These are phyloP conservation scores for Trichoderma semiorbis DNA, from an alignment of 2,329 filamentous ascomycete genomes.

Conservation along the genomic window DNA sequence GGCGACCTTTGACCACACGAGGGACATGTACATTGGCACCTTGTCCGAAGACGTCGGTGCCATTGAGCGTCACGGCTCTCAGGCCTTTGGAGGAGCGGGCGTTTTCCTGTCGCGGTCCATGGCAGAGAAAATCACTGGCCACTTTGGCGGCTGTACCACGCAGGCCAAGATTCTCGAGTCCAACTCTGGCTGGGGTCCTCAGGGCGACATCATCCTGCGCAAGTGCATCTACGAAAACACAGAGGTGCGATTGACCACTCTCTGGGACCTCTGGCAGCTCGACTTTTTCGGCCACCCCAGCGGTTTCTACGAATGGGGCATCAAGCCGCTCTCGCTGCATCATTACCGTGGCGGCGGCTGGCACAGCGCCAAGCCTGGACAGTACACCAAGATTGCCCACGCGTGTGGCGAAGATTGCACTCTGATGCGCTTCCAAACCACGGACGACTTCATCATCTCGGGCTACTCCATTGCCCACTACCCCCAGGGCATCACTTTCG, in stretches of 20 bases:
- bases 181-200: slow-evolving; percentile 56
- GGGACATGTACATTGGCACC: slow-evolving; percentile 57
- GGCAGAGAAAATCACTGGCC: slow-evolving; percentile 43
- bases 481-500: slow-evolving; percentile 48
- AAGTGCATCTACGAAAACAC: slow-evolving; percentile 64
- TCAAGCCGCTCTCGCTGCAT: slow-evolving; percentile 59
- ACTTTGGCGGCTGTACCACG: slow-evolving; percentile 45
- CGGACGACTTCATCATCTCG: slow-evolving; percentile 53
- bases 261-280: slow-evolving; percentile 58
- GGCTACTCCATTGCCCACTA: slow-evolving; percentile 60
- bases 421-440: slow-evolving; percentile 55
- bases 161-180: slow-evolving; percentile 51
- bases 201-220: slow-evolving; percentile 59
- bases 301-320: slow-evolving; percentile 61
- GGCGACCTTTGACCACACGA: slow-evolving; percentile 47
- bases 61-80: slow-evolving; percentile 57
- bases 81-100: slow-evolving; percentile 62
- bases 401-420: slow-evolving; percentile 60
- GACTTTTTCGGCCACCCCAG: slow-evolving; percentile 59
- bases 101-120: slow-evolving; percentile 57
- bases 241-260: slow-evolving; percentile 52
- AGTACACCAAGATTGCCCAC: slow-evolving; percentile 55
- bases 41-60: slow-evolving; percentile 60
- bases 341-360: slow-evolving; percentile 61
- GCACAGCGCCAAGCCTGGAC: slow-evolving; percentile 52